Conservation (phyloP, 768 basidiomycete genomes). For the Melanogaster broomeanus region DNA sequence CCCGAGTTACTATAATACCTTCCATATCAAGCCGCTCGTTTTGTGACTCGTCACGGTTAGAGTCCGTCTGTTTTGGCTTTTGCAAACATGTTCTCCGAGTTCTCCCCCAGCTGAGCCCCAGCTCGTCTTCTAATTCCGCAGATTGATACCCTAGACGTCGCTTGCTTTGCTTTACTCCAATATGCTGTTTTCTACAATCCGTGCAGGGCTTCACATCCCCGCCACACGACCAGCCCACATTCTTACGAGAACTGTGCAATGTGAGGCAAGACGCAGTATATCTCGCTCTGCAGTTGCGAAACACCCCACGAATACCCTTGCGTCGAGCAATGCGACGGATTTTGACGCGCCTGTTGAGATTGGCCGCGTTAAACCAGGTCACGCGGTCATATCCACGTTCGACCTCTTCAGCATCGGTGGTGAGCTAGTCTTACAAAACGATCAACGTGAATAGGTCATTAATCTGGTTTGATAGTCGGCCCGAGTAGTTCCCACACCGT, state of each 20-base stretch:
- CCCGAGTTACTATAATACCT: no score
- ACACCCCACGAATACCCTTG: conserved; percentile 7
- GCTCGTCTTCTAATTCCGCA: background rate
- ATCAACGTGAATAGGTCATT: background rate
- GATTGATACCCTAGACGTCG: background rate
- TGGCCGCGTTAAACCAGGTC: conserved; percentile 49
- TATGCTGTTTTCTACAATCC: conserved; percentile 9
- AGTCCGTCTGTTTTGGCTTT: no score
- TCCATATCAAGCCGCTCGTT: no score
- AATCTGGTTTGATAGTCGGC: conserved; percentile 47
- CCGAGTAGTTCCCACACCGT: conserved; percentile 69
- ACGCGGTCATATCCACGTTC: conserved; percentile 92
- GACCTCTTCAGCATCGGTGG: conserved; percentile 92
- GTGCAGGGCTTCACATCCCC: conserved; percentile 5
- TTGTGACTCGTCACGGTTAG: no score
- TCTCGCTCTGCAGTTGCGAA: conserved; percentile 8
- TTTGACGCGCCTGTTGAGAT: conserved; percentile 5
- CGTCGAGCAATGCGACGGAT: conserved; percentile 1
- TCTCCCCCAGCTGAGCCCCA: background rate
- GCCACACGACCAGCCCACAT: background rate
- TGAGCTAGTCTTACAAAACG: conserved; percentile 32
- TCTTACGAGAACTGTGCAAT: background rate
- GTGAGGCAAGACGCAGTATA: conserved; percentile 12
- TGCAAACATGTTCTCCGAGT: no score
- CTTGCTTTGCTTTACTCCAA: background rate